Conservation (phyloP, 2,329 filamentous ascomycete species). For the Talaromyces sp. region DNA sequence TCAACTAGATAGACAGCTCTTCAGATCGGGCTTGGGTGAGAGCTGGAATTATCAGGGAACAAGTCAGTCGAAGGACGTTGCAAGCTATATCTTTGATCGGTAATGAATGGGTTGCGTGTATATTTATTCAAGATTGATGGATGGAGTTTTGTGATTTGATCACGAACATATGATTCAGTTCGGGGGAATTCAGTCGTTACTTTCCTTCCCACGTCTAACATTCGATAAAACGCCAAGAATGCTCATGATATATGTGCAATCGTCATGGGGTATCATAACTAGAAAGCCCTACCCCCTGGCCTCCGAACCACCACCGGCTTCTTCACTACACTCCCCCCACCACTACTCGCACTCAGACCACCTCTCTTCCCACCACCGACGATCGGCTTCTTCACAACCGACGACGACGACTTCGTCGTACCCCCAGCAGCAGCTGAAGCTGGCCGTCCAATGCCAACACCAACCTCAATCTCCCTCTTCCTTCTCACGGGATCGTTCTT, state of each 20-base stretch:
- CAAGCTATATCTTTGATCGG: neutral
- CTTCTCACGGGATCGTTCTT: slow-evolving; percentile 33
- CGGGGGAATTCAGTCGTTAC: neutral
- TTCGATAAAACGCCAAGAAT: neutral
- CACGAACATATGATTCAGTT: neutral
- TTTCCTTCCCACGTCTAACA: neutral
- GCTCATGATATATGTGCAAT: neutral
- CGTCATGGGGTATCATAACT: neutral
- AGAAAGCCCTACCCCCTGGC: slow-evolving; percentile 34
- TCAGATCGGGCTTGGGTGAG: neutral
- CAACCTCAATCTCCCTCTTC: slow-evolving; percentile 35
- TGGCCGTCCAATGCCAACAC: slow-evolving; percentile 13
- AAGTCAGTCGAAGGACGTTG: neutral
- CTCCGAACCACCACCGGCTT: slow-evolving; percentile 35
- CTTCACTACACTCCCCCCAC: slow-evolving; percentile 38
- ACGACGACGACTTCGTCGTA: slow-evolving; percentile 19
- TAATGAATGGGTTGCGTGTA: slow-evolving; percentile 3
- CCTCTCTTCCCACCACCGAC: slow-evolving; percentile 28
- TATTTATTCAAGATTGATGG: neutral
- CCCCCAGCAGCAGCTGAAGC: neutral
- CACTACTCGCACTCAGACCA: slow-evolving; percentile 25
- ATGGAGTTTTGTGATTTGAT: neutral
- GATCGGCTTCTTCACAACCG: slow-evolving; percentile 35
- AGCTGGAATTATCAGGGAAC: neutral
- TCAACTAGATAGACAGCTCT: slow-evolving; percentile 70